phyloP scores from a whole-genome alignment of 805 yeast species.

The Wickerhamomyces mucosus region DNA sequence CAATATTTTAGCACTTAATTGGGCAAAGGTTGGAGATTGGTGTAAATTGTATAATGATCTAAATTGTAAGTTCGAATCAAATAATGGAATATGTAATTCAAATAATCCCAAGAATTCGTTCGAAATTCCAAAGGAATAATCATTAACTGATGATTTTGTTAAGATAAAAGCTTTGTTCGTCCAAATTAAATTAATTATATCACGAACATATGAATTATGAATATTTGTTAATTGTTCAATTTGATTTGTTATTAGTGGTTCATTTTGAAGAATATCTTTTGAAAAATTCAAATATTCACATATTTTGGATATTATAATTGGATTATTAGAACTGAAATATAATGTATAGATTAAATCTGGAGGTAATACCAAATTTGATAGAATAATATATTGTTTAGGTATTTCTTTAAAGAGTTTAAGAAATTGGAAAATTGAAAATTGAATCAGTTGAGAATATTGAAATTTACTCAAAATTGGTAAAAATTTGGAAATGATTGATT shows the following conservation, averaged over 20 bases:
- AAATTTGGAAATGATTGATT: too few species aligned
- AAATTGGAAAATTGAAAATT: constrained; percentile 4
- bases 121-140: constrained; percentile 23
- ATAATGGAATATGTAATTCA: constrained; percentile 15
- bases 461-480: too few species aligned
- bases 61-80: constrained; percentile 17
- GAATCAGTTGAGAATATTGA: constrained; percentile 5
- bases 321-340: constrained; percentile 32
- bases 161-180: constrained; percentile 39
- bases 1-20: constrained; percentile 32
- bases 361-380: constrained; percentile 26
- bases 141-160: constrained; percentile 21
- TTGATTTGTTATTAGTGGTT: constrained; percentile 8
- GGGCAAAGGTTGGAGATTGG: constrained; percentile 42
- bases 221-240: constrained; percentile 21
- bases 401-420: constrained; percentile 9
- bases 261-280: constrained; percentile 8
- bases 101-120: constrained; percentile 20
- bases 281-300: constrained; percentile 37
- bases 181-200: constrained; percentile 47
- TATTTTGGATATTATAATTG: constrained; percentile 34
- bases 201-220: constrained; percentile 45
- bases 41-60: constrained; percentile 28
- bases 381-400: constrained; percentile 14
- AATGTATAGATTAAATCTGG: constrained; percentile 29